phyloP scores from a whole-genome alignment of 2,329 filamentous ascomycete genomes.

The Colletotrichum tropicicola region DNA sequence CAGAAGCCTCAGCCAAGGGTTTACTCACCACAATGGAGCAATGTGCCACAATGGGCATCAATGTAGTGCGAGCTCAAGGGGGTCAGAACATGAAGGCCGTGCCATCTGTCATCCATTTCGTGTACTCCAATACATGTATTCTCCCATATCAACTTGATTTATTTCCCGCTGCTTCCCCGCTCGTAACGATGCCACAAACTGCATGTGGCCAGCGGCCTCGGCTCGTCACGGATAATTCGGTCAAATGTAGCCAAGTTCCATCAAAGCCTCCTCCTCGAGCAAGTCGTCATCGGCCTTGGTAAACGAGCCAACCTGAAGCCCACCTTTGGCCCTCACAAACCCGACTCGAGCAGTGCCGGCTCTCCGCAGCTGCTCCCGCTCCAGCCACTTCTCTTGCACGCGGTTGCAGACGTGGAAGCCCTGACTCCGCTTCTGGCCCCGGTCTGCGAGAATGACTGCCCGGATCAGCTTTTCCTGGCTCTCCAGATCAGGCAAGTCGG shows the following conservation, averaged over 20 bases:
- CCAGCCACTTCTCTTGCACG: background rate
- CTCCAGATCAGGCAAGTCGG: background rate
- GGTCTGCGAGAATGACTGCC: background rate
- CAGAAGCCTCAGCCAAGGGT: no score
- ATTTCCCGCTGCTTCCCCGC: background rate
- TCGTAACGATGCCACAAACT: background rate
- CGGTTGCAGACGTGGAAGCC: background rate
- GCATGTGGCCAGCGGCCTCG: background rate
- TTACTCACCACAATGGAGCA: no score
- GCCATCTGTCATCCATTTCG: background rate
- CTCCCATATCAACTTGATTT: no score
- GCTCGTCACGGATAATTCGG: no score
- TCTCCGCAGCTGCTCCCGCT: background rate
- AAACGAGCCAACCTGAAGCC: background rate
- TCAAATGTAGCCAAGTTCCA: background rate
- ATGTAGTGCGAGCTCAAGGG: background rate
- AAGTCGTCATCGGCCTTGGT: background rate
- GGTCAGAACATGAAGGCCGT: no score
- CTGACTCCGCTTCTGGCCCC: background rate
- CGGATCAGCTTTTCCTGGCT: background rate
- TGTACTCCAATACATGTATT: no score
- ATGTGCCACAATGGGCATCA: background rate
- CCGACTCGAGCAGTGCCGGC: background rate
- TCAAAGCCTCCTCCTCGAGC: background rate
- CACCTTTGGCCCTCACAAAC: background rate